Evolutionary conservation across 108 stramenopile species (phyloP).

Genomic region (Fragilariopsis cylindrus): DNA sequence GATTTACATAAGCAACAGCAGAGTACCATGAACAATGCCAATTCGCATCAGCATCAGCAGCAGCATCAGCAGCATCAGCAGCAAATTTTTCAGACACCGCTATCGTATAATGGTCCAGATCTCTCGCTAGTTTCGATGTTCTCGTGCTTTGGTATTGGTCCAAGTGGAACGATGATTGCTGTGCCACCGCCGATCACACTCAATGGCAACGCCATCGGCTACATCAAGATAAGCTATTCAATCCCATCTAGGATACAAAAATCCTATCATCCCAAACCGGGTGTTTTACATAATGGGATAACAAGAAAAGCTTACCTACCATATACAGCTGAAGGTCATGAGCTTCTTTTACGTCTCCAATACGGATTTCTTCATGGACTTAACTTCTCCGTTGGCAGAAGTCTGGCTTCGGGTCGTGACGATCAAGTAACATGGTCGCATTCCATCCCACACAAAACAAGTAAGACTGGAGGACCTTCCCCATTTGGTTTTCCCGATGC

Average conservation of each 20-base stretch:
- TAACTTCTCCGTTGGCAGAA: not conserved
- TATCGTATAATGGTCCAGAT: no score
- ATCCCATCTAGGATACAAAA: not conserved
- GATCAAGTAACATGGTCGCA: slow-evolving; percentile 1
- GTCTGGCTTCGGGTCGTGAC: not conserved
- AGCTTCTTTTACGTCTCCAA: not conserved
- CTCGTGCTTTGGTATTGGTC: not conserved
- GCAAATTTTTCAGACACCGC: no score
- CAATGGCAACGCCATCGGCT: not conserved
- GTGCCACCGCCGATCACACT: no score
- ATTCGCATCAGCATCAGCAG: no score
- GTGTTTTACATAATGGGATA: not conserved
- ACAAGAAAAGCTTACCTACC: not conserved
- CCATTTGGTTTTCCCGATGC: not conserved
- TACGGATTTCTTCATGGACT: slow-evolving; percentile 3
- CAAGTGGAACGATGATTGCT: not conserved
- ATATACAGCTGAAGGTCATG: not conserved
- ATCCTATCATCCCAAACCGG: not conserved
- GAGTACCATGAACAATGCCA: no score
- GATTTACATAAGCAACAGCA: no score
- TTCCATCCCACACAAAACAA: not conserved
- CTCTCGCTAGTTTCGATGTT: no score
- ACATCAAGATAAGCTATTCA: not conserved
- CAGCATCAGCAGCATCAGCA: no score
- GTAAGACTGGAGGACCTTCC: not conserved